Percentiles rank a stretch among this genome's conserved stretches.
phyloP scores from a whole-genome alignment of 1,284 basidiomycete species.

The Xerocomus amazonicus region DNA sequence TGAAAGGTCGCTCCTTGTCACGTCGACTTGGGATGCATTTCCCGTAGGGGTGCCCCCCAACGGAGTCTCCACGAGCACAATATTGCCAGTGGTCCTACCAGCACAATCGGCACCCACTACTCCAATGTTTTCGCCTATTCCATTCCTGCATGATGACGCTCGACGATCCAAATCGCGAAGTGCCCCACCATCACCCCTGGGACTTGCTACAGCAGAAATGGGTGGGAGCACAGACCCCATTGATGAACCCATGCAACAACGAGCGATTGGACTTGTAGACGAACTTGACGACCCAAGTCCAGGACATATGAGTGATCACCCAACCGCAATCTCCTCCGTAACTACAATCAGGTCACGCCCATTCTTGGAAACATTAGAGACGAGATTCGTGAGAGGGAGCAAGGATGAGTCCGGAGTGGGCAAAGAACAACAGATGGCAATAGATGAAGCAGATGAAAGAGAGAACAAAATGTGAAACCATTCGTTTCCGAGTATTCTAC shows the following conservation, averaged over 20 bases:
- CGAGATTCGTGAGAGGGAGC: constrained; percentile 60
- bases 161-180: constrained; percentile 70
- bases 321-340: constrained; percentile 64
- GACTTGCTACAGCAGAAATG: constrained; percentile 40
- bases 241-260: constrained; percentile 40
- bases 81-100: constrained; percentile 40
- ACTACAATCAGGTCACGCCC: constrained; percentile 49
- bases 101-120: constrained; percentile 59
- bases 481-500: not conserved
- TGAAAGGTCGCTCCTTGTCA: constrained; percentile 83
- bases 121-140: constrained; percentile 79
- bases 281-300: constrained; percentile 79
- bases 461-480: constrained; percentile 45
- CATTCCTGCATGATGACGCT: constrained; percentile 76
- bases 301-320: constrained; percentile 76
- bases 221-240: constrained; percentile 27
- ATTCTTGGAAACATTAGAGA: constrained; percentile 54
- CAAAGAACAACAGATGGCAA: constrained; percentile 32
- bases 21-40: constrained; percentile 73
- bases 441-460: constrained; percentile 57
- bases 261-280: constrained; percentile 70
- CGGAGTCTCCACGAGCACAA: constrained; percentile 38
- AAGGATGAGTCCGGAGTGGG: constrained; percentile 29
- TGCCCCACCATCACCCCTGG: constrained; percentile 69
- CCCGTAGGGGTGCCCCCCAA: constrained; percentile 48